Conservation (phyloP, 495 filamentous ascomycete genomes). For the Penicillium argentinense region DNA sequence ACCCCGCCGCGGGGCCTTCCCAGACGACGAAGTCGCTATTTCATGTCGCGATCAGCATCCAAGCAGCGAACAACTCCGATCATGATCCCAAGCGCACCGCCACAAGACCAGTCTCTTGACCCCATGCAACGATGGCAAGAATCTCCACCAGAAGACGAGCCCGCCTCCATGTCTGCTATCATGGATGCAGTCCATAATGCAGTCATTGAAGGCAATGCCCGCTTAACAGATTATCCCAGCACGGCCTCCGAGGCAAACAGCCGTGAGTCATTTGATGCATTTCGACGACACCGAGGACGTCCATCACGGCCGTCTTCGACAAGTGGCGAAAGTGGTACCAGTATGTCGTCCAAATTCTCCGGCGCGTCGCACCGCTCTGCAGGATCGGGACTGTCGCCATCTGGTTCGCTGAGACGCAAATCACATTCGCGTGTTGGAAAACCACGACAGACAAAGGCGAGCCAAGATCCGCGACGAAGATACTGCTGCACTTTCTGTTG, state of each 20-base stretch:
- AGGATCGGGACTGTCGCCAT: neutral
- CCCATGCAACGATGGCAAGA: slow-evolving; percentile 75
- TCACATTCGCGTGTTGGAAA: neutral
- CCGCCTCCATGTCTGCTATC: slow-evolving; percentile 69
- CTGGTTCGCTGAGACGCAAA: neutral
- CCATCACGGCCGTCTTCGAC: slow-evolving; percentile 50
- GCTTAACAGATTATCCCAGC: slow-evolving; percentile 4
- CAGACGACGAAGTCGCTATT: slow-evolving; percentile 1
- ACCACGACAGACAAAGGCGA: slow-evolving; percentile 48
- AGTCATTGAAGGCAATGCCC: neutral
- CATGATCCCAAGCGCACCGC: neutral
- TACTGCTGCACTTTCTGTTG: slow-evolving; percentile 74
- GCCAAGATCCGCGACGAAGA: slow-evolving; percentile 13
- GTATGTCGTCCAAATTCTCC: slow-evolving; percentile 19
- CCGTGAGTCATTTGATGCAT: slow-evolving; percentile 41
- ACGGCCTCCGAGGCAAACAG: slow-evolving; percentile 6
- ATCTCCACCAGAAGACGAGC: slow-evolving; percentile 77
- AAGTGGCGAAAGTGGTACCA: slow-evolving; percentile 11
- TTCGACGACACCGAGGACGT: slow-evolving; percentile 56
- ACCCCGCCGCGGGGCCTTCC: slow-evolving; percentile 1
- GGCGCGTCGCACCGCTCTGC: slow-evolving; percentile 10
- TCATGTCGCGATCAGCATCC: neutral
- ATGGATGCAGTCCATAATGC: slow-evolving; percentile 59
- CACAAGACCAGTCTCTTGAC: slow-evolving; percentile 7
- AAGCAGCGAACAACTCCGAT: neutral